Evolutionary conservation across 2,329 filamentous ascomycete genomes (phyloP).

Genomic region (Botryotinia convoluta): DNA sequence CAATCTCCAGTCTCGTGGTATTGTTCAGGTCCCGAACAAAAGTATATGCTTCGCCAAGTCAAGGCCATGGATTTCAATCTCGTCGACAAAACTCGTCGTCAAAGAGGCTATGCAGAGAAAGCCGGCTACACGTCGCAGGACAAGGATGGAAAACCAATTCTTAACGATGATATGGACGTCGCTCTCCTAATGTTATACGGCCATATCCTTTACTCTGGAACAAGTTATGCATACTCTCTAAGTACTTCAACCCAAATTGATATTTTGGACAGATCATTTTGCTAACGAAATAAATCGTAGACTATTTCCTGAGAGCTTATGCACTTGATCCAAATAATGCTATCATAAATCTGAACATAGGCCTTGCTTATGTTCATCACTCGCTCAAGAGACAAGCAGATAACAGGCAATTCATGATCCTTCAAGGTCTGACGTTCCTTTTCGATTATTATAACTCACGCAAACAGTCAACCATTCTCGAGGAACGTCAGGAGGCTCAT

Average conservation of each 20-base stretch:
- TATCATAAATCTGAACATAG: slow-evolving; percentile 77
- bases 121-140: slow-evolving; percentile 41
- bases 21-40: slow-evolving; percentile 77
- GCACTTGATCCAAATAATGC: slow-evolving; percentile 74
- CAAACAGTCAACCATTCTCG: slow-evolving; percentile 38
- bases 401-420: slow-evolving; percentile 82
- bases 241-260: slow-evolving; percentile 46
- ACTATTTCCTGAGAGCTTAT: slow-evolving; percentile 79
- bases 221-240: slow-evolving; percentile 77
- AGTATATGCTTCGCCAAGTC: slow-evolving; percentile 87
- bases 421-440: slow-evolving; percentile 82
- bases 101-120: slow-evolving; percentile 44
- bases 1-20: slow-evolving; percentile 74
- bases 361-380: slow-evolving; percentile 82
- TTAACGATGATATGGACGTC: slow-evolving; percentile 58
- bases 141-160: slow-evolving; percentile 36
- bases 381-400: slow-evolving; percentile 85
- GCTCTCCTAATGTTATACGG: slow-evolving; percentile 85
- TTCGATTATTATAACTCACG: slow-evolving; percentile 68
- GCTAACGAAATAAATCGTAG: slow-evolving; percentile 38
- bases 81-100: slow-evolving; percentile 50
- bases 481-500: slow-evolving; percentile 69
- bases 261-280: not conserved
- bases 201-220: slow-evolving; percentile 81
- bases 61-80: slow-evolving; percentile 78